phyloP scores from a whole-genome alignment of 2,329 filamentous ascomycete species.

The Trichoderma aggressivum region DNA sequence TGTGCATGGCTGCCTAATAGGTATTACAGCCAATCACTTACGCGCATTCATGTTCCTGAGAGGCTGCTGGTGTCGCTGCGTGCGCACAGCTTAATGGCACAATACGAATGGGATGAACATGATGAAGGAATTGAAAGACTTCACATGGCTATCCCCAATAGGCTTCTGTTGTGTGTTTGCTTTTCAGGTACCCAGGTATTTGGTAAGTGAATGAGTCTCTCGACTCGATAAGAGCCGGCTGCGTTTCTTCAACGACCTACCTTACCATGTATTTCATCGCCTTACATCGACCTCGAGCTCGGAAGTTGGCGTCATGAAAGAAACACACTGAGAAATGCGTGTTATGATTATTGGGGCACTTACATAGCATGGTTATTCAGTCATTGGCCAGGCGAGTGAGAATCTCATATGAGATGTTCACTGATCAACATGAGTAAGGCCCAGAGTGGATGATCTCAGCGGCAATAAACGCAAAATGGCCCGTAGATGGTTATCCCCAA shows the following conservation, averaged over 20 bases:
- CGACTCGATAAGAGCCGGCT: not conserved
- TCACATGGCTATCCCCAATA: no score
- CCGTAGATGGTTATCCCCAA: not conserved
- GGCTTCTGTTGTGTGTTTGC: no score
- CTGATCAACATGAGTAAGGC: not conserved
- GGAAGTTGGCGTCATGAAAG: not conserved
- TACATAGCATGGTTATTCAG: not conserved
- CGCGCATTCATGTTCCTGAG: not conserved
- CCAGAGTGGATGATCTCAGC: not conserved
- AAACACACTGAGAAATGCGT: not conserved
- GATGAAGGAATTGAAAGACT: not conserved
- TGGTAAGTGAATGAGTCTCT: no score
- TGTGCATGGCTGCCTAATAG: not conserved
- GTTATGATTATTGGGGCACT: no score
- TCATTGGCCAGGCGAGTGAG: not conserved
- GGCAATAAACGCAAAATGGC: not conserved
- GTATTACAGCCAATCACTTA: not conserved
- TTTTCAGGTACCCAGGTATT: no score
- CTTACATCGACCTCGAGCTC: no score
- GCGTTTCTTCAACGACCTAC: no score
- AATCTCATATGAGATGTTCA: not conserved
- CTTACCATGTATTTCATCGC: no score
- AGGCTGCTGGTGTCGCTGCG: not conserved
- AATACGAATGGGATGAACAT: not conserved
- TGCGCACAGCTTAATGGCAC: not conserved